Evolutionary conservation across 148 eudicot genomes (phyloP).

Genomic region (Amaranthus cruentus): DNA sequence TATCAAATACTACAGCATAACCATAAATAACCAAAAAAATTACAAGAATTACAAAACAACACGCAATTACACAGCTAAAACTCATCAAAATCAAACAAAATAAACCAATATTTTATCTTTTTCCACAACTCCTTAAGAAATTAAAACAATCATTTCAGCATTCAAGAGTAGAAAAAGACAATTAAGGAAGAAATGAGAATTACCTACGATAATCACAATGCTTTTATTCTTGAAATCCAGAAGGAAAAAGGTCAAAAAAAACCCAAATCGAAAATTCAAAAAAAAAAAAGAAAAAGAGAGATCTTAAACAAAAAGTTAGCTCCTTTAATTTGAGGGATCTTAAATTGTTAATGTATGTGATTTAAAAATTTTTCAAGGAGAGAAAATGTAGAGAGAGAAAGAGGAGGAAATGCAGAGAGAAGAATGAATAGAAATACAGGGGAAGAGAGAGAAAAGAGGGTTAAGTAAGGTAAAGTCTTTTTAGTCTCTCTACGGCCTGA

Average conservation of each 20-base stretch:
- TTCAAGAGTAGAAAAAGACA: neutral
- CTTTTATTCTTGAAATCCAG: neutral
- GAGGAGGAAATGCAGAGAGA: constrained; percentile 6
- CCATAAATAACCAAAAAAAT: neutral
- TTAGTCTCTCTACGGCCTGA: constrained; percentile 7
- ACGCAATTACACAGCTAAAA: constrained; percentile 21
- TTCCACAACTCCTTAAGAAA: neutral
- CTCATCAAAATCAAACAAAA: constrained; percentile 17
- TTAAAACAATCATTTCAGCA: neutral
- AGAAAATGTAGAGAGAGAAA: constrained; percentile 16
- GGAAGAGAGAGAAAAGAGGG: constrained; percentile 28
- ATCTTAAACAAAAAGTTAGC: constrained; percentile 19
- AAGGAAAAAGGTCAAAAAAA: constrained; percentile 10
- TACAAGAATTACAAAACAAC: neutral
- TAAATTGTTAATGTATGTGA: neutral
- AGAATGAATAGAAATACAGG: neutral
- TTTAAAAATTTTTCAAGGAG: neutral
- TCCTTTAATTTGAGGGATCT: constrained; percentile 19
- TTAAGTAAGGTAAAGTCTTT: constrained; percentile 10
- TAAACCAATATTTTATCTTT: neutral
- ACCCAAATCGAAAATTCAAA: constrained; percentile 12
- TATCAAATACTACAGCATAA: neutral
- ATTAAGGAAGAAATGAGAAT: neutral
- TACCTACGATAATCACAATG: constrained; percentile 30
- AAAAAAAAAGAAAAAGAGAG: constrained; percentile 9